Percentiles rank a stretch among this genome's conserved stretches.
Evolutionary conservation across 73 alveolate genomes (phyloP).

Genomic region (Uronychia setigera): DNA sequence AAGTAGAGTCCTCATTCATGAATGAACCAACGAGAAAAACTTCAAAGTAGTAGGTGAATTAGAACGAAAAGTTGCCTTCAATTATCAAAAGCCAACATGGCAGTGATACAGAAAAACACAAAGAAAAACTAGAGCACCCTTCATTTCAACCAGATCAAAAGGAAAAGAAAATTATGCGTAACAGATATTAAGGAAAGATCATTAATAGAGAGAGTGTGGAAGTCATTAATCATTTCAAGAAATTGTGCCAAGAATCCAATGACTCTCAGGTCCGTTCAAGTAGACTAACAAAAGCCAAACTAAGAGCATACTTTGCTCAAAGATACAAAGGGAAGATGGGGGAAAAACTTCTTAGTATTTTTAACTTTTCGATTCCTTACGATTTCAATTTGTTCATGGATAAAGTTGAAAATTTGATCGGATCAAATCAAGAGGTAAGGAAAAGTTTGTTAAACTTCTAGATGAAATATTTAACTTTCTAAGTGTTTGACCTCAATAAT

Average conservation of each 20-base stretch:
- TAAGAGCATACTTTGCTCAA: not conserved
- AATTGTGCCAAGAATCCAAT: not conserved
- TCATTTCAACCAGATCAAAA: no score
- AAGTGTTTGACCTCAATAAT: slow-evolving; percentile 1
- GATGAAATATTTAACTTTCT: not conserved
- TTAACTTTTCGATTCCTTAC: slow-evolving; percentile 5
- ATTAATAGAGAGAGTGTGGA: not conserved
- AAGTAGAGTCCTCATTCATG: no score
- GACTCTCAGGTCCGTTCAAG: not conserved
- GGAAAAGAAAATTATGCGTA: no score
- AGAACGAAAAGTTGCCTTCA: no score
- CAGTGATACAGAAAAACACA: no score
- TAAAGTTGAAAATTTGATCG: not conserved
- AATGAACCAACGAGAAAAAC: no score
- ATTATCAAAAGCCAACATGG: no score
- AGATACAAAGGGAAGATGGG: slow-evolving; percentile 12
- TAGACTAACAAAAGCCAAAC: slow-evolving; percentile 11
- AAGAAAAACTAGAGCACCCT: no score
- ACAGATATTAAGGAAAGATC: no score
- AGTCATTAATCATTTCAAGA: slow-evolving; percentile 3
- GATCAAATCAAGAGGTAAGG: not conserved
- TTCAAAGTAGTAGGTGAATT: no score
- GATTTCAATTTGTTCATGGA: slow-evolving; percentile 1
- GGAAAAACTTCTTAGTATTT: not conserved
- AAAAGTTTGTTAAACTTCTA: no score